Evolutionary conservation across 1,284 basidiomycete genomes (phyloP), one percentile per base, ranked within the genome.

Genomic region (Heterobasidion parviporum): DNA sequence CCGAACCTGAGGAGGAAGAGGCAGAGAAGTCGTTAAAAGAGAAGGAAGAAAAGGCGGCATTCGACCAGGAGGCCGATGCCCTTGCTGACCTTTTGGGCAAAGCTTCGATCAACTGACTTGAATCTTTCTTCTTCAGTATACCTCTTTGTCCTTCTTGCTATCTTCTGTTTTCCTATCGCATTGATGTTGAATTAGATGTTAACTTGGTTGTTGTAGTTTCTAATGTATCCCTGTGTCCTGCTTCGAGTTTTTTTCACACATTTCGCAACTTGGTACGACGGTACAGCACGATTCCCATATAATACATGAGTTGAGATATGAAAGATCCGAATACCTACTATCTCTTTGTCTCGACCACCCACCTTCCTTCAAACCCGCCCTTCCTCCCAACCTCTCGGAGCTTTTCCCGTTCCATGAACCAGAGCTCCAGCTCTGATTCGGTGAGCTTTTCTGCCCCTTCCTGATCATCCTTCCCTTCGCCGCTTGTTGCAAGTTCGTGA

Each of bases 71-170:
- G 43, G 71, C 79, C 20, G 77, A 80, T 62, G 73, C 74, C n/a
- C 79, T 87, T 36, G 80, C 80, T n/a, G 79, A 85, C 59, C 66
- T 83, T 54, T 65, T 89, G 66, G 74, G 70, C 68, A 83, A 83
- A 63, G 76, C 83, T 38, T 66, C 72, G 16, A 76, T 87, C 38
- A 41, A 41, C n/a, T 41, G 38, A 41, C 38, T 26, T 26, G 38
- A 41, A 41, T 41, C 4, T 41, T 41, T 10, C 38, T 41, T 8
- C 38, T n/a, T 41, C n/a, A 41, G 6, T 4, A 41, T 12, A n/a
- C n/a, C 38, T 10, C 38, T 6, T n/a, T 41, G 38, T 41, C 10
- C 8, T n/a, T 41, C 38, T 41, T 41, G 38, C n/a, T 41, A n/a
- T 41, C n/a, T 10, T 41, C 38, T n/a, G n/a, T 41, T 12, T 41